Evolutionary conservation across 1,284 basidiomycete species (phyloP), one percentile per base, ranked within the genome.

Genomic region (Wallemia mellicola): DNA sequence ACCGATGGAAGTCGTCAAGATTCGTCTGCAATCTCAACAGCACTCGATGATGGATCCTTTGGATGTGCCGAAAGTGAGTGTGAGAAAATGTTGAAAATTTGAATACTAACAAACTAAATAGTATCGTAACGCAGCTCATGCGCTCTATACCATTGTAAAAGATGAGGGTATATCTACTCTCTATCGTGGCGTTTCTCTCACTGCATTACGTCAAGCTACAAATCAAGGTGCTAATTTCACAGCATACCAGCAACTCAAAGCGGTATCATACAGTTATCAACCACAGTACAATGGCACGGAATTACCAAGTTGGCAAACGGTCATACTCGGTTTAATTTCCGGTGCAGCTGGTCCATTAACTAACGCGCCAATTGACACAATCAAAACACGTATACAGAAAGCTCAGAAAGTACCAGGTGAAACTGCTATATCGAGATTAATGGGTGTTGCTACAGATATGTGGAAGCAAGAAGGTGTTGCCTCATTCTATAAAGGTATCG

Each of bases 181-280:
- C 2, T 98, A 96, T 70, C 79, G 92, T 64, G 92, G 92, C 61
- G 92, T 98, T 27, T 77, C 79, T 15, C 76, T 98, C 58, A 98
- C 94, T 1, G 94, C 94, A 1, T 74, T 95, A 25, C 76, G 94
- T 59, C 94, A 98, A 75, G 91, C 94, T 14, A 99, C 92, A 25
- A 99, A 99, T 70, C 94, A 98, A 73, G 89, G 87, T 65, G 92
- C 88, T 60, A 98, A 98, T 72, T 99, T 99, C 67, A 98, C 92
- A 2, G 88, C 86, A 38, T 99, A 98, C 74, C 92, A 95, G 71
- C 86, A 96, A 69, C 75, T 96, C 66, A 96, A 96, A 75, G 83
- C 82, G 68, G 66, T 80, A 60, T 83, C 85, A 27, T 77, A 83
- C 62, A 72, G 72, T 61, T 72, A 77, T 64, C 92, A 98, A 69